Conservation (phyloP, 2,329 filamentous ascomycete genomes). For the Oidium heveae region DNA sequence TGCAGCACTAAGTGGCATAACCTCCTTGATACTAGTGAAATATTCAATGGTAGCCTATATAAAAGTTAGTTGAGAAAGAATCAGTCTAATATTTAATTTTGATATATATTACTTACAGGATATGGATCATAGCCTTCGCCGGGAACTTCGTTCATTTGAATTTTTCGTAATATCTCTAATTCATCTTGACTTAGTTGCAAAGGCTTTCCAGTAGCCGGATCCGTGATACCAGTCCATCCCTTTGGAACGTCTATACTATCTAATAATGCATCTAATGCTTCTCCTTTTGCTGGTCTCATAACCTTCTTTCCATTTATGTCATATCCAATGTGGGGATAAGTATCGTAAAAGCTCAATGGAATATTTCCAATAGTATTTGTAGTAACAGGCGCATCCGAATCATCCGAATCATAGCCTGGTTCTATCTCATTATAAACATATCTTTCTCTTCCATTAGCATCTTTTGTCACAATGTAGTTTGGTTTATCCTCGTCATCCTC, state of each 20-base stretch:
- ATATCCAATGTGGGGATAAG: conserved; percentile 94
- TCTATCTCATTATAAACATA: conserved; percentile 90
- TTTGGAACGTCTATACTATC: conserved; percentile 94
- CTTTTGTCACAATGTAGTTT: conserved; percentile 35
- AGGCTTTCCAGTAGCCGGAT: conserved; percentile 81
- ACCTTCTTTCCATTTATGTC: conserved; percentile 98
- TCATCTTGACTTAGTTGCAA: conserved; percentile 71
- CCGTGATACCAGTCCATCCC: conserved; percentile 89
- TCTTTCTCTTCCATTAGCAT: conserved; percentile 73
- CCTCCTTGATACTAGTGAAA: conserved; percentile 73
- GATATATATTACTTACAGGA: conserved; percentile 27
- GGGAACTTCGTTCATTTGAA: conserved; percentile 72
- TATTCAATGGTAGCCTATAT: conserved; percentile 62
- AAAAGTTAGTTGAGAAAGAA: conserved; percentile 6
- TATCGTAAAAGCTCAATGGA: conserved; percentile 82
- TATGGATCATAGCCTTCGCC: conserved; percentile 84
- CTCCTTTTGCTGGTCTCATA: conserved; percentile 79
- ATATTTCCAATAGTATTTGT: conserved; percentile 91
- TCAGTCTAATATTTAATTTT: background rate
- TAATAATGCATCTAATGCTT: conserved; percentile 75
- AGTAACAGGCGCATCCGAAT: conserved; percentile 56
- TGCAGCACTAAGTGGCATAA: conserved; percentile 83
- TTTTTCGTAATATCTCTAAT: conserved; percentile 61
- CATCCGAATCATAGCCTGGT: conserved; percentile 86
- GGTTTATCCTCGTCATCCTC: conserved; percentile 18